These are phyloP conservation scores for Chloranthus sessilifolius DNA, from an alignment of 164 flowering plant genomes.

Conservation along the genomic window DNA sequence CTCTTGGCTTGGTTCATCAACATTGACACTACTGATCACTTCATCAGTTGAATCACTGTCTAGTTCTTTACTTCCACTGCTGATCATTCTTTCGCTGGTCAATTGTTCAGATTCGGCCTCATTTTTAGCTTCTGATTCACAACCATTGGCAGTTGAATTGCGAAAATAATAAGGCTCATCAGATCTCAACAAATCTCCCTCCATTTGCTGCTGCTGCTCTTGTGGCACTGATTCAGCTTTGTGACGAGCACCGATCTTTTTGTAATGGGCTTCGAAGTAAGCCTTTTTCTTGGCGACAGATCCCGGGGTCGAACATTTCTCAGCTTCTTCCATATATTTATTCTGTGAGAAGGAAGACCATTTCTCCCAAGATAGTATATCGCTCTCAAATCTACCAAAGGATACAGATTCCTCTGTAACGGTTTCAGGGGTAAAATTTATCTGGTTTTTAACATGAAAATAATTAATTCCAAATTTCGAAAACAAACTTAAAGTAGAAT, in stretches of 20 bases:
- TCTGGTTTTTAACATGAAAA: slow-evolving; percentile 27
- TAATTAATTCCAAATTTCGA: slow-evolving; percentile 8
- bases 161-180: slow-evolving; percentile 15
- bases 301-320: slow-evolving; percentile 83
- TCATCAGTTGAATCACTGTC: slow-evolving; percentile 14
- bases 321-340: slow-evolving; percentile 91
- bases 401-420: slow-evolving; percentile 59
- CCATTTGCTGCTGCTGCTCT: slow-evolving; percentile 35
- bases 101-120: neutral
- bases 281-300: slow-evolving; percentile 87
- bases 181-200: slow-evolving; percentile 10
- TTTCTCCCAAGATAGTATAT: slow-evolving; percentile 85
- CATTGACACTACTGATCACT: slow-evolving; percentile 11
- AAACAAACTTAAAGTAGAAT: slow-evolving; percentile 13
- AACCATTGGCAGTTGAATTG: slow-evolving; percentile 14
- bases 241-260: slow-evolving; percentile 60
- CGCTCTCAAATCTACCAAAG: slow-evolving; percentile 68
- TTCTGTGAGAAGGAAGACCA: slow-evolving; percentile 91
- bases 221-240: slow-evolving; percentile 57
- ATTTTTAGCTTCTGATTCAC: slow-evolving; percentile 1
- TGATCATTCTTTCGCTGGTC: neutral
- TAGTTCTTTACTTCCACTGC: neutral
- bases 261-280: slow-evolving; percentile 88
- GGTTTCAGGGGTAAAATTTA: slow-evolving; percentile 24
- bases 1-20: slow-evolving; percentile 22